phyloP scores from a whole-genome alignment of 129 eudicot genomes.

The Tagetes erecta region DNA sequence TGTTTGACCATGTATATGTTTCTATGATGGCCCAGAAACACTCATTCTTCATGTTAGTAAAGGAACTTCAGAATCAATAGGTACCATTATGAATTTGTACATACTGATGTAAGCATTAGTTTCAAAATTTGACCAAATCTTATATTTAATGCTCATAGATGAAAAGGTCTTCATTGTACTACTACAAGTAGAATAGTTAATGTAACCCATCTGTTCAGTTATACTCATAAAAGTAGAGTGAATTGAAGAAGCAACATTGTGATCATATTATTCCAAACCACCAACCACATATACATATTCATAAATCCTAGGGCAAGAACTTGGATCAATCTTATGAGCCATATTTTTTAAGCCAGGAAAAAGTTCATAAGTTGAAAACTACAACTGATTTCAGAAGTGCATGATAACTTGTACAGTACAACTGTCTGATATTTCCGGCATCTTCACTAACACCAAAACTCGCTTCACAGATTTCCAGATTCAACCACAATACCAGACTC shows the following conservation, averaged over 20 bases:
- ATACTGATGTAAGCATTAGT: conserved; percentile 6
- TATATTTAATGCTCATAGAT: conserved; percentile 23
- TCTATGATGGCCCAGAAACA: background rate
- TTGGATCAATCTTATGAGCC: background rate
- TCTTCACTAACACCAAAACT: conserved; percentile 24
- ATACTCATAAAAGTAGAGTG: background rate
- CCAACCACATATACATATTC: conserved; percentile 29
- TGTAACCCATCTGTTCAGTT: conserved; percentile 24
- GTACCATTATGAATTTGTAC: background rate
- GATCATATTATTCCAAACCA: conserved; percentile 22
- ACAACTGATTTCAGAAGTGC: conserved; percentile 5
- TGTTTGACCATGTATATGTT: background rate
- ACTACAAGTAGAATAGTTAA: conserved; percentile 18
- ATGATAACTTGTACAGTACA: conserved; percentile 12
- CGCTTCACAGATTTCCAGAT: conserved; percentile 23
- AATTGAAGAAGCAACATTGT: conserved; percentile 1
- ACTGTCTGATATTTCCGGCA: conserved; percentile 11
- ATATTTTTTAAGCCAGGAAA: background rate
- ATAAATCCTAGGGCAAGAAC: conserved; percentile 17
- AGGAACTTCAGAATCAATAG: conserved; percentile 14
- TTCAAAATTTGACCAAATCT: conserved; percentile 20
- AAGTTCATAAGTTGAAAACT: background rate
- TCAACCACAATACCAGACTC: conserved; percentile 13
- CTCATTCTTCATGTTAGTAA: conserved; percentile 18
- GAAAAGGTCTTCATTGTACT: conserved; percentile 14